A percentile compares a stretch with the other conserved stretches of the same genome.
Conservation (phyloP, 2,329 filamentous ascomycete genomes). For the Fusarium nodosum region DNA sequence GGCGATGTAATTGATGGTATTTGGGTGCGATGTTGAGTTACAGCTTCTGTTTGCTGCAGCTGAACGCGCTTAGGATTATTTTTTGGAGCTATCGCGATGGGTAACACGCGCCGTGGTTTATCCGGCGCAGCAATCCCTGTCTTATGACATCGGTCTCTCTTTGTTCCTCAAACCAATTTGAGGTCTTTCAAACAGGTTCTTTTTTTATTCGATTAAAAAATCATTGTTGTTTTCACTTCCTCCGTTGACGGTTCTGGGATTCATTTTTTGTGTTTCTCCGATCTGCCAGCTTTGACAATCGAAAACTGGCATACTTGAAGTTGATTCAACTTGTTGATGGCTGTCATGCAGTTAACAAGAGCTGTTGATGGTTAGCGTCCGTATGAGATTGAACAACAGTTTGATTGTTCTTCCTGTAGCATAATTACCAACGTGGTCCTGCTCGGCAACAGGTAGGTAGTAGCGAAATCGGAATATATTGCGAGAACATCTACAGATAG, state of each 20-base stretch:
- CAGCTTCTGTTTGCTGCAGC: slow-evolving; percentile 34
- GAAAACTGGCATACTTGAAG: neutral
- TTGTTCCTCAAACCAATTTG: neutral
- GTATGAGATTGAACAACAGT: neutral
- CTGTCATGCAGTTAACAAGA: neutral
- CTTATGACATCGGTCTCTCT: slow-evolving; percentile 9
- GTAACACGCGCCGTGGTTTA: slow-evolving; percentile 44
- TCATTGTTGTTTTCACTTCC: slow-evolving; percentile 3
- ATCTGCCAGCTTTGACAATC: neutral
- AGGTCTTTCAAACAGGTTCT: neutral
- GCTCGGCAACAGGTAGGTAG: neutral
- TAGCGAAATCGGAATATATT: slow-evolving; percentile 8
- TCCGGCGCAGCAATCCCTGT: slow-evolving; percentile 27
- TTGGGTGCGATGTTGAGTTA: slow-evolving; percentile 33
- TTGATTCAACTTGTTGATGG: neutral
- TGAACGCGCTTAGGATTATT: slow-evolving; percentile 49
- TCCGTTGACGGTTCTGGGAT: neutral
- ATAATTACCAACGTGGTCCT: neutral
- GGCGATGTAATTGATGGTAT: slow-evolving; percentile 28
- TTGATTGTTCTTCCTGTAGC: neutral
- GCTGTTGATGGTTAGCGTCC: neutral
- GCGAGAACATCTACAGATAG: slow-evolving; percentile 5
- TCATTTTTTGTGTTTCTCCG: neutral
- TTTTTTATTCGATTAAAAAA: neutral
- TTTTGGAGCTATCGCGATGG: slow-evolving; percentile 51